Base-by-base conservation (phyloP, 2,329 filamentous ascomycete species). In the Colletotrichum tabaci region DNA sequence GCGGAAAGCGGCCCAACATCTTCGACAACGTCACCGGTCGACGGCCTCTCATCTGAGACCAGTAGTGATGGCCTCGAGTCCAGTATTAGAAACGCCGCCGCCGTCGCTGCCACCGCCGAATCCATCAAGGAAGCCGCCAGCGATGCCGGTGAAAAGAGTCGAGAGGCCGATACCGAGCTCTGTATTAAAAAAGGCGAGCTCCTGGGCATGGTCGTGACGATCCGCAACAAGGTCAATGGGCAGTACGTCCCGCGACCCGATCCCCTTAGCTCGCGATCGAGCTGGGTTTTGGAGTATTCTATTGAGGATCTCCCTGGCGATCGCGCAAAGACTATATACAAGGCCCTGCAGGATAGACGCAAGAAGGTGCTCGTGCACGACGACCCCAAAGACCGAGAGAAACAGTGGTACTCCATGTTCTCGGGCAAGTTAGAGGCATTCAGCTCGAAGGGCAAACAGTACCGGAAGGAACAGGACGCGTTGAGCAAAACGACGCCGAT, bases 281-380 rank as follows among this genome's bases (percentile, higher is more conserved):
- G 90, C 74, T 98, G 95, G 95, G 80, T 83, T 0, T 84, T 98
- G n/a, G 90, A 96, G 76, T 98, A 97, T 81, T 87, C 91, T 46
- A 82, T 98, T 58, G 87, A 88, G 56, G 92, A 95, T 74, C 84
- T 95, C 2, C 63, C 81, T 0, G 74, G 75, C 3, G 73, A 79
- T 0, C 82, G 84, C 12, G 89, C 88, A 1, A 80, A 80, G 71
- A 80, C 67, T 0, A 79, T 93, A 30, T 94, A 94, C 79, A 52
- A 77, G 1, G 82, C 86, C 61, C 84, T 90, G 69, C 89, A 90
- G 78, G 80, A 76, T 4, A 86, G 92, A 18, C 88, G 94, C 15
- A 82, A 80, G 56, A 83, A 83, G 40, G 81, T 83, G 0, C 78
- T 90, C 46, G 74, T 38, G 79, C 78, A 71, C 1, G 79, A 81